phyloP scores from a whole-genome alignment of 2,329 filamentous ascomycete genomes.

The Thielaviopsis ethacetica region DNA sequence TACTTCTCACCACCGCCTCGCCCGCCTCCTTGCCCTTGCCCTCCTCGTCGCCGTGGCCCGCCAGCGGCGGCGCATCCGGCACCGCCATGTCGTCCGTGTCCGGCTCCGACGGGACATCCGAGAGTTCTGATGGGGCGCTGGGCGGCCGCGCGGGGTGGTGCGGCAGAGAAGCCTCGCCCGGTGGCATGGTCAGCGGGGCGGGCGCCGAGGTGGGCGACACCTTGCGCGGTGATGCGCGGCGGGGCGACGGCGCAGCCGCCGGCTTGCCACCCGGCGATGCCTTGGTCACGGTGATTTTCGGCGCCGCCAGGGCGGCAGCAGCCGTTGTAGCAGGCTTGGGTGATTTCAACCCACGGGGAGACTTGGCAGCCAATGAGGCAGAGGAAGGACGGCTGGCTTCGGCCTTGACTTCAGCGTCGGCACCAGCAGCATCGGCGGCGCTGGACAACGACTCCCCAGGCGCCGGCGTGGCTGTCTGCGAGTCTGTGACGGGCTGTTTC shows the following conservation, averaged over 20 bases:
- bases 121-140: conserved; percentile 6
- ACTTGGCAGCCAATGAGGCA: neutral
- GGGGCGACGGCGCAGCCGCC: neutral
- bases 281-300: conserved; percentile 15
- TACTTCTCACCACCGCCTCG: too few species aligned
- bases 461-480: neutral
- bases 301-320: neutral
- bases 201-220: neutral
- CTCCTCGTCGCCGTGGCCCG: neutral
- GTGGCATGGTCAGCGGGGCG: neutral
- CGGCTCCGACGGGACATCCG: conserved; percentile 7
- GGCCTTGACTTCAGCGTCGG: neutral
- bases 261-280: conserved; percentile 14
- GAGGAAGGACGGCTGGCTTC: neutral
- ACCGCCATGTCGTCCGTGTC: conserved; percentile 3
- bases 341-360: neutral
- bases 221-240: conserved; percentile 1
- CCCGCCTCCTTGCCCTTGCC: too few species aligned
- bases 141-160: conserved; percentile 9
- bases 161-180: conserved; percentile 3
- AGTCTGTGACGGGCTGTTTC: neutral
- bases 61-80: neutral
- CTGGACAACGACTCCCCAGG: neutral
- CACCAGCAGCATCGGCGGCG: neutral
- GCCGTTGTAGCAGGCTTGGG: neutral